Evolutionary conservation across 225 moss, liverwort and hornwort genomes (phyloP), one percentile per base, ranked within the genome.

Genomic region (Pseudisothecium myosuroides): DNA sequence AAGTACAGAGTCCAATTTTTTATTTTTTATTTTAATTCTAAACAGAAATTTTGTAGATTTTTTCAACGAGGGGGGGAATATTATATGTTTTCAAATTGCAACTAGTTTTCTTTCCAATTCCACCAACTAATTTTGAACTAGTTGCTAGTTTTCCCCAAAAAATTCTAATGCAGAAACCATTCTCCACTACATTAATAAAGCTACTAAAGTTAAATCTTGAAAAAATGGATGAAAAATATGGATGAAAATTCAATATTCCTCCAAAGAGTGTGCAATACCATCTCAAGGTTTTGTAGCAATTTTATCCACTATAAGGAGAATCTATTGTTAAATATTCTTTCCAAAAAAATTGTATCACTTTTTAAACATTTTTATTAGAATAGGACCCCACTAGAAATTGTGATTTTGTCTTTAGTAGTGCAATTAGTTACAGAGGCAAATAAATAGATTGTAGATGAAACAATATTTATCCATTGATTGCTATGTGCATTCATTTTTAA

Each of bases 1-100:
- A 47, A 45, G 6, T 73, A 11, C 2, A 0, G 1, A 18, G 4
- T 18, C 0, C 0, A 0, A 0, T 29, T 18, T 29, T 11, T 28
- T 11, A 0, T 11, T 4, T 11, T 31, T 29, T 47, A 47, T 19
- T 27, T 3, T 6, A 45, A 28, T 27, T 72, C 6, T 2, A 43
- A 72, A 26, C 16, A 43, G 0, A 43, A 41, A 3, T 11, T 27
- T 24, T 14, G 26, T 5, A 13, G 7, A 41, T 26, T 14, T 27
- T 41, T 72, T 10, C 71, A 71, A 4, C 2, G 0, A 9, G 5
- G 45, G 45, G 45, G 45, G 45, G 45, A n/a, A n/a, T n/a, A n/a
- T n/a, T n/a, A n/a, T n/a, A 4, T 43, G 3, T 17, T 47, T 47
- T 47, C 7, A 31, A 74, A 74, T 28, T 17, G 4, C 5, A 29